Evolutionary conservation across 225 moss, liverwort and hornwort genomes (phyloP).

Genomic region (Physcomitrellopsis africana): DNA sequence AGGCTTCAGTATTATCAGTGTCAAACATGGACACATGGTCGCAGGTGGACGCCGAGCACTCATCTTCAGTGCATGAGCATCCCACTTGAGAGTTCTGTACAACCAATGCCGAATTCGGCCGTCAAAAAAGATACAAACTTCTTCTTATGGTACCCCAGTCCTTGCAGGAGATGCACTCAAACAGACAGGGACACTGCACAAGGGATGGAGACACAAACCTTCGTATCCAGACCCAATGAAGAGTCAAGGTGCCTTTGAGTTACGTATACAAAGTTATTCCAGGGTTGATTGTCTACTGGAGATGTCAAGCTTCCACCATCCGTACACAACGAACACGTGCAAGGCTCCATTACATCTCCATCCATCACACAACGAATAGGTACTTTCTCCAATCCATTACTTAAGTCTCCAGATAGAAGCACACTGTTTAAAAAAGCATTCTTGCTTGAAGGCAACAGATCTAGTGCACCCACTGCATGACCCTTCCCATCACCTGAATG

Average conservation of each 20-base stretch:
- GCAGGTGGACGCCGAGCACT: constrained; percentile 72
- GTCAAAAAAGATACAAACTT: constrained; percentile 13
- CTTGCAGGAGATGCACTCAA: neutral
- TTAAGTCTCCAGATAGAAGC: constrained; percentile 70
- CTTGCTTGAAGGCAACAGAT: constrained; percentile 29
- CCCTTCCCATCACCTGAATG: constrained; percentile 40
- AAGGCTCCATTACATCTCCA: constrained; percentile 62
- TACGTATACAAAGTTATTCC: constrained; percentile 80
- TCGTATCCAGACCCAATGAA: constrained; percentile 82
- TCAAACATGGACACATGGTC: constrained; percentile 95
- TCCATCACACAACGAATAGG: constrained; percentile 90
- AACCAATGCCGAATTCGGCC: constrained; percentile 23
- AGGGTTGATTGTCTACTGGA: constrained; percentile 59
- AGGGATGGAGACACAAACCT: constrained; percentile 55
- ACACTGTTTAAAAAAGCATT: constrained; percentile 33
- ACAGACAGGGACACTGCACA: constrained; percentile 15
- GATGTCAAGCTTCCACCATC: constrained; percentile 41
- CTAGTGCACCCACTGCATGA: constrained; percentile 25
- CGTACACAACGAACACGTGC: constrained; percentile 53
- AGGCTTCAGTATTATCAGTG: constrained; percentile 85
- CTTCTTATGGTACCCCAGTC: neutral
- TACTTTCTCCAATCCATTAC: constrained; percentile 83
- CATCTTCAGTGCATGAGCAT: constrained; percentile 72
- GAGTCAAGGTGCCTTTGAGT: constrained; percentile 78
- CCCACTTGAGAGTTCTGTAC: constrained; percentile 86